Evolutionary conservation across 2,329 filamentous ascomycete species (phyloP), one percentile per base, ranked within the genome.

Genomic region (Xylaria sp.): DNA sequence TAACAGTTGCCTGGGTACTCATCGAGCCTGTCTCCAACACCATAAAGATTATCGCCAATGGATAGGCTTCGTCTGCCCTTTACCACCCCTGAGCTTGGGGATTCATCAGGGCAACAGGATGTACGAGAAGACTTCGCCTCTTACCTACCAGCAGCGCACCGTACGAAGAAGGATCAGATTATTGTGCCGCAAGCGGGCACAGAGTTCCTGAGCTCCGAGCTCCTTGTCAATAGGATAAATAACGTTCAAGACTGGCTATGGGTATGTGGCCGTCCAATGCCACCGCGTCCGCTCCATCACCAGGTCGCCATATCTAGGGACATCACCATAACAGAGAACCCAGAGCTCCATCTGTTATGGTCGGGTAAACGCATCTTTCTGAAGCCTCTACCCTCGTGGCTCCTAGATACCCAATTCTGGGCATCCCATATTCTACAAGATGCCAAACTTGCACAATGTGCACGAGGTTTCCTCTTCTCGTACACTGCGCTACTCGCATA

Each of bases 291-390:
- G 25, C 73, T 83, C 20, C 80, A 82, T 65, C 74, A 82, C 55
- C 81, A 83, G 60, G 61, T 76, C 9, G 69, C 80, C 18, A 70
- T 80, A 36, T 73, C 67, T 0, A 75, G 80, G 51, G 77, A 80
- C 1, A 79, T 83, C 46, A 65, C 75, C 43, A 71, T 83, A 58
- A 81, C 79, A 20, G 82, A 83, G 61, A 76, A 75, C 15, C 73
- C 80, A 10, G 79, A 81, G 31, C 74, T 83, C 28, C 82, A 83
- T 58, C 78, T 82, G 52, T 73, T 83, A 36, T 83, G 81, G 82
- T 75, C 78, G 56, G 77, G 76, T 20, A 77, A 78, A 12, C 77
- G 79, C 51, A 82, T 83, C 28, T 79, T 75, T 51, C 55, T 83
- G 12, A 83, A 83, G 66, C 81, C 82, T 0, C 67, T 83, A 1